Evolutionary conservation across 2,329 filamentous ascomycete species (phyloP).

Genomic region (Colletotrichum magnum): DNA sequence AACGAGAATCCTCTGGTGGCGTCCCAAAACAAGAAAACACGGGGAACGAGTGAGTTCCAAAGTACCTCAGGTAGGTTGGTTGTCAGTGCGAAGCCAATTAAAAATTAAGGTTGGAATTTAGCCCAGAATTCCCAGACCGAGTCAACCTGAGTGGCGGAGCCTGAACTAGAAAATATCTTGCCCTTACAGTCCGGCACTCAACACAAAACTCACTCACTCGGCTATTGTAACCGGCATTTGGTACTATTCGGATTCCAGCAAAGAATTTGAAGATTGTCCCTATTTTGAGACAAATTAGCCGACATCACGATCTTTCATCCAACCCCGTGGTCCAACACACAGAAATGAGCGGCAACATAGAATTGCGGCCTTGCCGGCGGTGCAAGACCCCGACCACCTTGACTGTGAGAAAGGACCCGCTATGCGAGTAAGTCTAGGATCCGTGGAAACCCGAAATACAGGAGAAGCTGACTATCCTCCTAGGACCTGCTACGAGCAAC

Average conservation of each 20-base stretch:
- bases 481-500: conserved; percentile 81
- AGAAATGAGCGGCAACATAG: conserved; percentile 27
- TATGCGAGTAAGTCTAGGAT: conserved; percentile 44
- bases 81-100: too few relatives aligned
- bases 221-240: too few relatives aligned
- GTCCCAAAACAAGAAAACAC: too few relatives aligned
- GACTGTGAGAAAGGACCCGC: conserved; percentile 44
- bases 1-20: too few relatives aligned
- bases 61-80: too few relatives aligned
- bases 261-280: neutral
- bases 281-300: too few relatives aligned
- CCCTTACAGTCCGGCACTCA: neutral
- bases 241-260: too few relatives aligned
- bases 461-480: conserved; percentile 10
- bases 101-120: too few relatives aligned
- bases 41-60: too few relatives aligned
- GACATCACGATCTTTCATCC: neutral
- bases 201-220: too few relatives aligned
- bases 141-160: neutral
- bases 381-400: conserved; percentile 43
- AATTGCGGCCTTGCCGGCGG: conserved; percentile 42
- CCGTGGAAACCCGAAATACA: conserved; percentile 14
- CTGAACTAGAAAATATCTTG: neutral
- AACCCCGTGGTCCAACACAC: neutral
- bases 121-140: neutral